phyloP scores from a whole-genome alignment of 441 rosid genomes.

The Populus hybrid region DNA sequence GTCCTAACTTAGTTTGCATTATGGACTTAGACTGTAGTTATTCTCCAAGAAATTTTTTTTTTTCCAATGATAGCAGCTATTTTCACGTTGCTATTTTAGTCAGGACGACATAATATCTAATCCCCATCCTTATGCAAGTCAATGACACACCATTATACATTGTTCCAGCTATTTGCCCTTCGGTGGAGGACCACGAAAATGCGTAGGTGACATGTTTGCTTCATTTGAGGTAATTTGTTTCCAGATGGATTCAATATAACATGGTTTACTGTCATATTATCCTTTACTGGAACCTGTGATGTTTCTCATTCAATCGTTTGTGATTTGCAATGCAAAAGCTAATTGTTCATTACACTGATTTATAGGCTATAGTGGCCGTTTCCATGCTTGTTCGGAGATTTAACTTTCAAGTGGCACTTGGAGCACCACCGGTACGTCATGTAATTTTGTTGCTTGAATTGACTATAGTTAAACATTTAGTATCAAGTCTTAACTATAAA shows the following conservation, averaged over 20 bases:
- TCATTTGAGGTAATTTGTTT: conserved; percentile 65
- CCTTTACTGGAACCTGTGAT: no score
- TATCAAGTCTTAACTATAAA: not conserved
- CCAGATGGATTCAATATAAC: not conserved
- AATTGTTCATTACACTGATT: not conserved
- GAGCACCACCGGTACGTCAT: conserved; percentile 82
- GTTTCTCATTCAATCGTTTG: no score
- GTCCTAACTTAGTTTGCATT: no score
- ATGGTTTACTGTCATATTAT: no score
- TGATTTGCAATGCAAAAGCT: not conserved
- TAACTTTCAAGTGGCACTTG: conserved; percentile 73
- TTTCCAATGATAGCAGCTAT: no score
- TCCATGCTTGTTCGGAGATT: conserved; percentile 89
- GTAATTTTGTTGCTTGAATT: not conserved
- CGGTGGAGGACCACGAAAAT: conserved; percentile 98
- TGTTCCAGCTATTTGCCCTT: conserved; percentile 91
- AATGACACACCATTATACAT: not conserved
- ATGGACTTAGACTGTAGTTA: no score
- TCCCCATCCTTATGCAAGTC: not conserved
- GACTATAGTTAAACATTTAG: not conserved
- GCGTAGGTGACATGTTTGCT: conserved; percentile 97
- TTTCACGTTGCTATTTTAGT: no score
- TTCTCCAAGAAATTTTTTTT: no score
- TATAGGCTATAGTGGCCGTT: conserved; percentile 78
- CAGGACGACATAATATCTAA: no score